These are phyloP conservation scores for Colletotrichum theobromicola DNA, from an alignment of 2,329 filamentous ascomycete genomes.

Conservation along the genomic window DNA sequence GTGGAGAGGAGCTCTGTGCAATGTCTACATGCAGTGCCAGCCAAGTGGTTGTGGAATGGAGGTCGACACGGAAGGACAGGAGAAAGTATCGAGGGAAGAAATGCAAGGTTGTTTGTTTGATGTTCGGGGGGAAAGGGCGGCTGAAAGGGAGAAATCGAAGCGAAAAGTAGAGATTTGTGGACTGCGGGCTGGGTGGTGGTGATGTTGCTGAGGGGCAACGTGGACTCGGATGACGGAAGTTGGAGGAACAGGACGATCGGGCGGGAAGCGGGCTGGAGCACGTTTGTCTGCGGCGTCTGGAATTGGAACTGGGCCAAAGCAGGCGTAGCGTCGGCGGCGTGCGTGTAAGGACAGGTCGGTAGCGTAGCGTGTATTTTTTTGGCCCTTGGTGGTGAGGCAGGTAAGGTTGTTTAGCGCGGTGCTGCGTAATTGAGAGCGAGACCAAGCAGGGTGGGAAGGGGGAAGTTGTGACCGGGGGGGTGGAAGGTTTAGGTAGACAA, in stretches of 20 bases:
- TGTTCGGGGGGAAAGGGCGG: not conserved
- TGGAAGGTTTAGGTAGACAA: slow-evolving; percentile 10
- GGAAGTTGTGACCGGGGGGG: not conserved
- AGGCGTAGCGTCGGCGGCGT: not conserved
- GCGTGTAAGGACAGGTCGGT: not conserved
- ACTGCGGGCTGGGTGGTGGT: slow-evolving; percentile 5
- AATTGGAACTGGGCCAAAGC: not conserved
- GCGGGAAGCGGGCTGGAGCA: slow-evolving; percentile 10
- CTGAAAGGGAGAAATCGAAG: slow-evolving; percentile 15
- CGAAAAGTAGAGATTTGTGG: slow-evolving; percentile 14
- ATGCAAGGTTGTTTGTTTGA: slow-evolving; percentile 8
- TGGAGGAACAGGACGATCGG: slow-evolving; percentile 16
- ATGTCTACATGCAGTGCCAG: not conserved
- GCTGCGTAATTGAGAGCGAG: not conserved
- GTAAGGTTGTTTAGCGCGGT: not conserved
- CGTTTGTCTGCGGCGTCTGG: not conserved
- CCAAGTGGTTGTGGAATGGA: not conserved
- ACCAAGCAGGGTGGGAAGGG: slow-evolving; percentile 7
- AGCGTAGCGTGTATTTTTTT: not conserved
- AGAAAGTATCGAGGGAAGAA: not conserved
- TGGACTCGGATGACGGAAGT: slow-evolving; percentile 21
- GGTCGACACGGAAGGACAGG: not conserved
- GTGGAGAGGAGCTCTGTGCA: not conserved
- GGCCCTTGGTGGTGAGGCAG: not conserved
- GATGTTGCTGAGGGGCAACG: slow-evolving; percentile 18